Base-by-base conservation (phyloP, 441 rosid genomes). In the Jatropha podagrica region DNA sequence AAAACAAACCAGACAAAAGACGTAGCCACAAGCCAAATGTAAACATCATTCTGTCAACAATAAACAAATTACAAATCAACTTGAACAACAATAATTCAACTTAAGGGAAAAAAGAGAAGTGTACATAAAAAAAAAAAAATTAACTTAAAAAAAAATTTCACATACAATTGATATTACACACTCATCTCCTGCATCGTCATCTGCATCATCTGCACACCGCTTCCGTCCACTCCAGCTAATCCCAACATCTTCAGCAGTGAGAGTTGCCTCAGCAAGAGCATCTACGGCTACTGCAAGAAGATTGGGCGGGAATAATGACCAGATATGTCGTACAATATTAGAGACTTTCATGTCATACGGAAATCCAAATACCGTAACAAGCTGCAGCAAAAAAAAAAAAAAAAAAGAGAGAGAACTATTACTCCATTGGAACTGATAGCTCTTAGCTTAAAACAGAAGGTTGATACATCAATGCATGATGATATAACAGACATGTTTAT, bases 271-370 rank as follows among this genome's bases (percentile, higher is more conserved):
- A 59, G 88, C 74, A 64, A 95, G 97, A 41, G 83, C 72, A 32
- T 64, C 44, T 42, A 93, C 77, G 52, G 89, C 88, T 52, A 80
- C 65, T 11, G 94, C 89, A 46, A 92, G 91, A 79, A 93, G 94
- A 89, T 91, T 93, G 1, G 98, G 98, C 7, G 97, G 94, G 84
- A 89, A 96, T 37, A 96, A 59, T 20, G 98, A 93, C 99, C 99
- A 96, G 81, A 92, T 17, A 77, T 27, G 49, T 65, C 81, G 83
- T n/a, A 75, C 18, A 49, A 65, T 23, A 38, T n/a, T 27, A 44
- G 86, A 54, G 13, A 71, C 64, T 27, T 3, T 23, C 0, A 69
- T 11, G 32, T 74, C 65, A 73, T 92, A 96, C 32, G 98, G 98
- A 80, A 87, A 92, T 52, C 94, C 97, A 61, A 15, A 62, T 42